Percentiles rank a stretch among this genome's conserved stretches.
Evolutionary conservation across 306 rosid genomes (phyloP).

Genomic region (Aeschynomene evenia): DNA sequence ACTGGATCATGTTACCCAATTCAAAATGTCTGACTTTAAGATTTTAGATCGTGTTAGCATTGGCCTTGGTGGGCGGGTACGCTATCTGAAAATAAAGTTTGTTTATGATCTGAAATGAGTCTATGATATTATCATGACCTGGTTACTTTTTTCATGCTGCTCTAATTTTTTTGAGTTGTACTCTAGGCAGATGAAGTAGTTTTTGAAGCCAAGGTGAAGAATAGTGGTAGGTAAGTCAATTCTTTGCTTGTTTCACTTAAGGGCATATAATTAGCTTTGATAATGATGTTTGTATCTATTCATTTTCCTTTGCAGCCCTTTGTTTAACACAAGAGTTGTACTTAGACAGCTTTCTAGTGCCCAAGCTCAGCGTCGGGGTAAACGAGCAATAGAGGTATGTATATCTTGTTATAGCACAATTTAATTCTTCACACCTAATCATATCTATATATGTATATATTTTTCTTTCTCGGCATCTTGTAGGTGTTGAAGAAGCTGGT

Average conservation of each 20-base stretch:
- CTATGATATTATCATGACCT: no score
- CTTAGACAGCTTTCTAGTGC: conserved; percentile 77
- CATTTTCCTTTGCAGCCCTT: conserved; percentile 61
- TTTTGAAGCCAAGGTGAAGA: conserved; percentile 73
- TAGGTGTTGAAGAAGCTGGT: conserved; percentile 87
- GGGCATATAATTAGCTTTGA: conserved; percentile 27
- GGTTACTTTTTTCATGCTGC: conserved; percentile 15
- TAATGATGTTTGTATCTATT: conserved; percentile 28
- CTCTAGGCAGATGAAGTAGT: conserved; percentile 80
- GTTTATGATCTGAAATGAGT: conserved; percentile 15
- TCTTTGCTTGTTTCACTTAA: conserved; percentile 23
- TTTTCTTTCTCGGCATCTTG: conserved; percentile 15
- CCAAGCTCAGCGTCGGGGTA: conserved; percentile 95
- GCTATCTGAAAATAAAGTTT: conserved; percentile 27
- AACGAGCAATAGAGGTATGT: conserved; percentile 86
- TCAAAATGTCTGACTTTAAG: conserved; percentile 79
- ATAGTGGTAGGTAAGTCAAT: conserved; percentile 63
- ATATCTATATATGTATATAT: background rate
- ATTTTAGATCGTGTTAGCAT: conserved; percentile 62
- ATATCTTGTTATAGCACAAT: background rate
- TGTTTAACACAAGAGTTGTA: conserved; percentile 71
- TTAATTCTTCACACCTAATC: background rate
- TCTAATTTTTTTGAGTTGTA: conserved; percentile 44
- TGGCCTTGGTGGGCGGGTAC: conserved; percentile 98
- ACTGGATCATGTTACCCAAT: conserved; percentile 69